These are phyloP conservation scores for Trematosphaeria pertusa DNA, from an alignment of 2,329 filamentous ascomycete species.

Conservation along the genomic window DNA sequence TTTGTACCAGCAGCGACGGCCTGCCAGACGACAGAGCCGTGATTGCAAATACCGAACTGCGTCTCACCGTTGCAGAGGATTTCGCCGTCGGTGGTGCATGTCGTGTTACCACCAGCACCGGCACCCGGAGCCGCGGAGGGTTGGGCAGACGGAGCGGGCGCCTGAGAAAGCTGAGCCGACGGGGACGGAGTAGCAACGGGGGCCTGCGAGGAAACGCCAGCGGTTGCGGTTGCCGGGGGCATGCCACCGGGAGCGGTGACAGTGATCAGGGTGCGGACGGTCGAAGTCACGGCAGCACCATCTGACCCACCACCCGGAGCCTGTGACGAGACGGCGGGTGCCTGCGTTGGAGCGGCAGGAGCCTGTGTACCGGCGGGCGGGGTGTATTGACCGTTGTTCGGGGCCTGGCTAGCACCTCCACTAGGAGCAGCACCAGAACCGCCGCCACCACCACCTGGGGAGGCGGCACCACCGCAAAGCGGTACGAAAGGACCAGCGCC, in stretches of 20 bases:
- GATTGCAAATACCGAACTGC: slow-evolving; percentile 51
- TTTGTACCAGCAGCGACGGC: slow-evolving; percentile 52
- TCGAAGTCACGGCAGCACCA: slow-evolving; percentile 18
- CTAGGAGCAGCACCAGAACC: slow-evolving; percentile 1
- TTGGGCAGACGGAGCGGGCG: slow-evolving; percentile 9
- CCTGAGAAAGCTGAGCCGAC: slow-evolving; percentile 8
- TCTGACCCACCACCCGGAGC: slow-evolving; percentile 6
- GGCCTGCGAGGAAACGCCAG: slow-evolving; percentile 2
- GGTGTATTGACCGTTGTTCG: slow-evolving; percentile 18
- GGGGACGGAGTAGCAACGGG: slow-evolving; percentile 3
- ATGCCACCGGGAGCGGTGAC: slow-evolving; percentile 29
- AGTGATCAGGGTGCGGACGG: slow-evolving; percentile 30
- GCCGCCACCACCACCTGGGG: background rate
- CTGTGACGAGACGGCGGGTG: slow-evolving; percentile 2
- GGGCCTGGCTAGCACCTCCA: slow-evolving; percentile 7
- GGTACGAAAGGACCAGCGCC: slow-evolving; percentile 30
- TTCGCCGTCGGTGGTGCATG: slow-evolving; percentile 44
- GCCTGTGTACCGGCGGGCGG: slow-evolving; percentile 8
- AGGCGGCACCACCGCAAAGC: slow-evolving; percentile 30
- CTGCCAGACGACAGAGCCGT: slow-evolving; percentile 48
- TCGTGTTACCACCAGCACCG: slow-evolving; percentile 7
- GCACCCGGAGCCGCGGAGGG: slow-evolving; percentile 9
- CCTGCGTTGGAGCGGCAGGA: slow-evolving; percentile 7
- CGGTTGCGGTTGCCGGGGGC: slow-evolving; percentile 7
- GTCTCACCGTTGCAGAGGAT: slow-evolving; percentile 48